These are phyloP conservation scores for Colletotrichum sp. DNA, from an alignment of 2,329 filamentous ascomycete genomes.

Conservation along the genomic window DNA sequence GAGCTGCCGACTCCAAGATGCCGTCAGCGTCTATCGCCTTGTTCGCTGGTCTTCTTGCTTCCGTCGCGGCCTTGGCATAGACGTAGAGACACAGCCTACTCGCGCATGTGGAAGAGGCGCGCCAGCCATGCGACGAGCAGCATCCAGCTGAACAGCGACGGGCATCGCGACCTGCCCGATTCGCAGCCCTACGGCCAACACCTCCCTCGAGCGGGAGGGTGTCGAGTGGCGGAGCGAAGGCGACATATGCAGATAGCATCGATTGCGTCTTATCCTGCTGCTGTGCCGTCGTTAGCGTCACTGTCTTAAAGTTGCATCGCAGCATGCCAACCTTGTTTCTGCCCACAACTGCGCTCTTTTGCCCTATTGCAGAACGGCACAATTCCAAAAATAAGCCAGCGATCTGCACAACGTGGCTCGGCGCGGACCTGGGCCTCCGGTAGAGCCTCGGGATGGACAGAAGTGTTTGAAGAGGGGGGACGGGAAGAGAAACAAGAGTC, in stretches of 20 bases:
- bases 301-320: background rate
- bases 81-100: background rate
- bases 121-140: background rate
- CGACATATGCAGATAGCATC: background rate
- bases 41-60: background rate
- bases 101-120: background rate
- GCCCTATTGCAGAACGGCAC: background rate
- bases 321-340: background rate
- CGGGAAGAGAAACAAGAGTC: background rate
- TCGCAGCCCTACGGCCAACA: background rate
- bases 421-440: background rate
- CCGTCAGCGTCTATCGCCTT: background rate
- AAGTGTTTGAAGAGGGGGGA: background rate
- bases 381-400: background rate
- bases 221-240: background rate
- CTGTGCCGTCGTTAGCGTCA: background rate
- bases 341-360: background rate
- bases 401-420: background rate
- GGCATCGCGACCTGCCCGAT: background rate
- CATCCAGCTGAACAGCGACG: background rate
- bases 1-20: background rate
- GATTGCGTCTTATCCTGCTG: background rate
- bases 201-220: background rate
- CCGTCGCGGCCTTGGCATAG: conserved; percentile 1
- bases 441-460: background rate